These are phyloP conservation scores for Inga oerstediana DNA, from an alignment of 306 rosid species.

Conservation along the genomic window DNA sequence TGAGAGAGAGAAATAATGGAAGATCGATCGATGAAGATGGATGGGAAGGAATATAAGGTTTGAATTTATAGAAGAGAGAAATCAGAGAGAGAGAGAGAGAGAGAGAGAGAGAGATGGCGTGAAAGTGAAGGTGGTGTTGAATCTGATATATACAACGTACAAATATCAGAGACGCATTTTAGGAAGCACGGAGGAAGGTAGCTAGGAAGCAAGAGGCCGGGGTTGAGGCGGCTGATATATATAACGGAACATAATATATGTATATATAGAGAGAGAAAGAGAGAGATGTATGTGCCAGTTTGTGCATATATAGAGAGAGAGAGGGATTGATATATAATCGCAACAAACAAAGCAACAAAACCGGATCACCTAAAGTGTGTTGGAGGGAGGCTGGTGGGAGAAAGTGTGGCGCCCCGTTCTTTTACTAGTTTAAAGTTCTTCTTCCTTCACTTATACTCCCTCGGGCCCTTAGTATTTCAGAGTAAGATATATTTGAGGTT, in stretches of 20 bases:
- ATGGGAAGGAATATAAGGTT: slow-evolving; percentile 23
- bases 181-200: not conserved
- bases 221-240: slow-evolving; percentile 41
- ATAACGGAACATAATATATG: slow-evolving; percentile 48
- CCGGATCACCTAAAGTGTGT: slow-evolving; percentile 34
- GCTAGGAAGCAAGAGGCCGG: not conserved
- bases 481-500: too few species aligned
- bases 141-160: not conserved
- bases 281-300: too few species aligned
- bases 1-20: not conserved
- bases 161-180: not conserved
- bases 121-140: slow-evolving; percentile 45
- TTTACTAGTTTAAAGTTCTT: not conserved
- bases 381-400: slow-evolving; percentile 29
- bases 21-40: not conserved
- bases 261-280: not conserved
- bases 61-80: slow-evolving; percentile 43
- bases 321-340: not conserved
- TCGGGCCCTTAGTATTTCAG: too few species aligned
- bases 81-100: not conserved
- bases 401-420: slow-evolving; percentile 10
- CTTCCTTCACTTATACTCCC: not conserved
- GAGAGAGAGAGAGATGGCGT: slow-evolving; percentile 39
- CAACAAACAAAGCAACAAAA: slow-evolving; percentile 18
- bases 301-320: not conserved